phyloP scores from a whole-genome alignment of 345 rosid species.

The Ceriops tagal region DNA sequence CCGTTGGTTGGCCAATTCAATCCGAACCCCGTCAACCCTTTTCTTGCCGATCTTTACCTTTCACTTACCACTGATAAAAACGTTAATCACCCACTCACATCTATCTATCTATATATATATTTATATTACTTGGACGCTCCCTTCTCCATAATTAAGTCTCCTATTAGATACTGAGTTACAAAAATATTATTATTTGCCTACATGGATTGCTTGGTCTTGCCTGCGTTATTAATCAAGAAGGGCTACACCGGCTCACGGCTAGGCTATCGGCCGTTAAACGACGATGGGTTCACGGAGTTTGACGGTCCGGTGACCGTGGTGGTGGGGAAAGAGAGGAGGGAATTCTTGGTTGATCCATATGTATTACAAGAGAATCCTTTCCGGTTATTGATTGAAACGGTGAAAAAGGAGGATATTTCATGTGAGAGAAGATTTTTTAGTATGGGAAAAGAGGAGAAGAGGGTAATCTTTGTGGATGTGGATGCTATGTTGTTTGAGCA shows the following conservation, averaged over 20 bases:
- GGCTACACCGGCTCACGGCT: slow-evolving; percentile 34
- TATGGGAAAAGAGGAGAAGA: slow-evolving; percentile 15
- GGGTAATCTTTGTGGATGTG: slow-evolving; percentile 52
- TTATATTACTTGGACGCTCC: no score
- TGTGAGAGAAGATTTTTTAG: neutral
- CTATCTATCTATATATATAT: no score
- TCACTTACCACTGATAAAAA: slow-evolving; percentile 9
- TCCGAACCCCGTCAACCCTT: slow-evolving; percentile 16
- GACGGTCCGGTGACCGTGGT: slow-evolving; percentile 54
- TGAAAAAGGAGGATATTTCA: slow-evolving; percentile 11
- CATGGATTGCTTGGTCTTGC: slow-evolving; percentile 64
- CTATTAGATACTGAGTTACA: no score
- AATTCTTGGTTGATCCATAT: slow-evolving; percentile 59
- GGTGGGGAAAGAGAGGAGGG: slow-evolving; percentile 75
- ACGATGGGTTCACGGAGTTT: slow-evolving; percentile 19
- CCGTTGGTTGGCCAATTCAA: slow-evolving; percentile 44
- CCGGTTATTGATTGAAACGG: slow-evolving; percentile 44
- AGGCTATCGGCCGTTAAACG: slow-evolving; percentile 39
- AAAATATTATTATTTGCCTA: no score
- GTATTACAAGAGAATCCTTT: slow-evolving; percentile 69
- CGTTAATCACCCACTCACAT: neutral
- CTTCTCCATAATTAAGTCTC: no score
- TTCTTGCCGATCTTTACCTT: slow-evolving; percentile 5
- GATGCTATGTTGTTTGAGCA: slow-evolving; percentile 91
- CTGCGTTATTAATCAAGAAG: slow-evolving; percentile 41